Evolutionary conservation across 2,329 filamentous ascomycete species (phyloP).

Genomic region (Colletotrichum agaves): DNA sequence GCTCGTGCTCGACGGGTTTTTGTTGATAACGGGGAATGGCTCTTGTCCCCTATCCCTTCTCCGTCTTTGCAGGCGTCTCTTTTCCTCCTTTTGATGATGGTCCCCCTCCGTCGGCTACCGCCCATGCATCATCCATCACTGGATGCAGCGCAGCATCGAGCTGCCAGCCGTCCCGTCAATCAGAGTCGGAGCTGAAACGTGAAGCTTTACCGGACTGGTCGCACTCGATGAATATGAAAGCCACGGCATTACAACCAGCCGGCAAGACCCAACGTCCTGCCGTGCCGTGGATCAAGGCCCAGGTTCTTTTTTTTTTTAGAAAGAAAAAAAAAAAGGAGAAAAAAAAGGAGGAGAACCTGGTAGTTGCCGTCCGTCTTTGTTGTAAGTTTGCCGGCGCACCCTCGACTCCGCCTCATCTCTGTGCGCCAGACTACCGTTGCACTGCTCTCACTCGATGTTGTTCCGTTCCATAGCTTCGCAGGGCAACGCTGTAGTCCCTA

Average conservation of each 20-base stretch:
- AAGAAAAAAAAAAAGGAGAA: background rate
- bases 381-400: constrained; percentile 8
- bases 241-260: constrained; percentile 14
- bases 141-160: constrained; percentile 1
- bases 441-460: constrained; percentile 3
- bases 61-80: constrained; percentile 1
- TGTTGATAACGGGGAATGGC: constrained; percentile 14
- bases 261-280: constrained; percentile 8
- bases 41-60: background rate
- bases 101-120: constrained; percentile 7
- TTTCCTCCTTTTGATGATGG: background rate
- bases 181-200: constrained; percentile 23
- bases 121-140: constrained; percentile 1
- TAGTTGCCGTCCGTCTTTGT: constrained; percentile 14
- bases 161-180: constrained; percentile 1
- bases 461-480: background rate
- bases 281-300: constrained; percentile 2
- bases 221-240: constrained; percentile 4
- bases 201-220: constrained; percentile 32
- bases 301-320: background rate
- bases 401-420: constrained; percentile 24
- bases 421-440: constrained; percentile 20
- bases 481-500: background rate
- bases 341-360: background rate
- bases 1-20: constrained; percentile 21